Evolutionary conservation across 768 basidiomycete genomes (phyloP).

Genomic region (Melanogaster broomeanus): DNA sequence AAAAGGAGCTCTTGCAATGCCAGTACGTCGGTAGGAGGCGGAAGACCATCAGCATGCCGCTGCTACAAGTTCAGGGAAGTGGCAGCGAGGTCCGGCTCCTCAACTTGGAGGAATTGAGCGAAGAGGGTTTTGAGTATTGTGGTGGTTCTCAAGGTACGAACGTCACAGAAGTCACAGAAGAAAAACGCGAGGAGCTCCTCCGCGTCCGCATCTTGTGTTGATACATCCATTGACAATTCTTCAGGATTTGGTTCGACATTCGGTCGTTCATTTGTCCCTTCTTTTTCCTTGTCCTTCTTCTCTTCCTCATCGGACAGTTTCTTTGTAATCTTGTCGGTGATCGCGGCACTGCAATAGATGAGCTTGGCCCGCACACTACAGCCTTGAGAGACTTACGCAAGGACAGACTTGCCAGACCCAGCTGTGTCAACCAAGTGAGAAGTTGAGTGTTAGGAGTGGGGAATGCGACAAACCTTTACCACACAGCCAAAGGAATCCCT

Average conservation of each 20-base stretch:
- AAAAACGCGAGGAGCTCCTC: constrained; percentile 21
- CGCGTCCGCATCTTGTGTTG: not conserved
- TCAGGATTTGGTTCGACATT: constrained; percentile 12
- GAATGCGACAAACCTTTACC: no score
- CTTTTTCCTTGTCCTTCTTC: constrained; percentile 22
- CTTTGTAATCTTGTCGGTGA: constrained; percentile 24
- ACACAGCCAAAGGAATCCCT: no score
- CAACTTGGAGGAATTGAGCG: constrained; percentile 27
- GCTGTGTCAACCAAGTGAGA: no score
- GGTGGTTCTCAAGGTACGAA: constrained; percentile 13
- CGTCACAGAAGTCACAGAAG: constrained; percentile 31
- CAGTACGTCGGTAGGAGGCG: constrained; percentile 16
- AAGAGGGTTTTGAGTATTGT: constrained; percentile 26
- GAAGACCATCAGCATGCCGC: constrained; percentile 15
- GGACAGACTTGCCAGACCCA: no score
- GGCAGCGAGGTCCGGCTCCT: constrained; percentile 16
- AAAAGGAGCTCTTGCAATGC: constrained; percentile 18
- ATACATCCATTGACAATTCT: constrained; percentile 9
- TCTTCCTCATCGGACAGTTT: constrained; percentile 23
- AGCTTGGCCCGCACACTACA: constrained; percentile 9
- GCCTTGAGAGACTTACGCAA: no score
- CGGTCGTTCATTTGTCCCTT: constrained; percentile 12
- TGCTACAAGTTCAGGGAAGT: constrained; percentile 23
- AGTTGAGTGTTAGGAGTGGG: no score
- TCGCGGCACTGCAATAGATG: constrained; percentile 17